phyloP scores from a whole-genome alignment of 1,139 yeast genomes.

The Yamadazyma pseudoaaseri region DNA sequence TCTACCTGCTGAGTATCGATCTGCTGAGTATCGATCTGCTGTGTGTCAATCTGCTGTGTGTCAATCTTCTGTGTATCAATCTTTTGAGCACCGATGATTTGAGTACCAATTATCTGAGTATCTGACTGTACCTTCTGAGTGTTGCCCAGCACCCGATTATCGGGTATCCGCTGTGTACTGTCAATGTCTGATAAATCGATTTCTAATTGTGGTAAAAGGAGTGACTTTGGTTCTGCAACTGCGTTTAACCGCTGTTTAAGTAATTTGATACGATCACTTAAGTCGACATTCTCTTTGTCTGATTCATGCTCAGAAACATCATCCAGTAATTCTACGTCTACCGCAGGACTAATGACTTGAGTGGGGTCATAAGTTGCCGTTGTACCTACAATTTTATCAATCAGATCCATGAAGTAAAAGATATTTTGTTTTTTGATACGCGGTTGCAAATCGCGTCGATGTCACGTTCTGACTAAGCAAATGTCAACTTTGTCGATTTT shows the following conservation, averaged over 20 bases:
- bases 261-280: constrained; percentile 1
- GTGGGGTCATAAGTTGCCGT: constrained; percentile 9
- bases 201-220: constrained; percentile 26
- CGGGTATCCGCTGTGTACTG: too few species aligned
- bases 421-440: constrained; percentile 1
- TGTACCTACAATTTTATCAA: constrained; percentile 16
- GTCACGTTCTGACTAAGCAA: constrained; percentile 1
- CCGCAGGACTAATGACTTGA: constrained; percentile 3
- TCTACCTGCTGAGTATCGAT: too few species aligned
- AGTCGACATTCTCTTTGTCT: constrained; percentile 1
- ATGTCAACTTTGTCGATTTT: neutral
- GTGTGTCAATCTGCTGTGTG: neutral
- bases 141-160: too few species aligned
- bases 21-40: too few species aligned
- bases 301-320: constrained; percentile 1
- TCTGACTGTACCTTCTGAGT: too few species aligned
- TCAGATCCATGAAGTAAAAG: constrained; percentile 16
- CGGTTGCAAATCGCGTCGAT: constrained; percentile 1
- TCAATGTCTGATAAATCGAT: constrained; percentile 26
- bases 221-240: constrained; percentile 5
- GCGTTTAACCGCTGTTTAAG: constrained; percentile 3
- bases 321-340: neutral
- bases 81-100: neutral
- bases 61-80: neutral
- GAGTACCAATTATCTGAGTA: too few species aligned